phyloP scores from a whole-genome alignment of 192 early-diverging fungal genomes.

The Dissophora ornata region DNA sequence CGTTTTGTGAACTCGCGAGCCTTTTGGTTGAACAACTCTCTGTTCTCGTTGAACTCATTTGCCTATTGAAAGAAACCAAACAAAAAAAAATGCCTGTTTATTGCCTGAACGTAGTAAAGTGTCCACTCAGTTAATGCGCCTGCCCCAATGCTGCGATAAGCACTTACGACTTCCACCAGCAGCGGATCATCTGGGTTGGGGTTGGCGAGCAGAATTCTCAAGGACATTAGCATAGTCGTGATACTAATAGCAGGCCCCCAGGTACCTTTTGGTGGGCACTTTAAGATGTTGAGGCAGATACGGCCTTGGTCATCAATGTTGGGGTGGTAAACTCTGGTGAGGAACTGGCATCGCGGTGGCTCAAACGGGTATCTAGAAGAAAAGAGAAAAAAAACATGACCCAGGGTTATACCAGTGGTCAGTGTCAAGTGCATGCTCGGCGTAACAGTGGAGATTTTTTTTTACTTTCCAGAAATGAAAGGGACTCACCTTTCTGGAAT shows the following conservation, averaged over 20 bases:
- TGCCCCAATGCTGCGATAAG: not conserved
- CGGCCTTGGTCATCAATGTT: slow-evolving; percentile 83
- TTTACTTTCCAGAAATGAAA: too few species aligned
- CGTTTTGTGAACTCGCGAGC: slow-evolving; percentile 55
- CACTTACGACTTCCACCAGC: slow-evolving; percentile 70
- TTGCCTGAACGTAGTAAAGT: too few species aligned
- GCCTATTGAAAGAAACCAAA: slow-evolving; percentile 50
- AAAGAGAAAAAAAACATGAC: too few species aligned
- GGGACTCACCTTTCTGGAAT: slow-evolving; percentile 59
- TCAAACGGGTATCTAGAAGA: slow-evolving; percentile 76
- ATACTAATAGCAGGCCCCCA: slow-evolving; percentile 81
- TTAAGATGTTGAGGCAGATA: slow-evolving; percentile 80
- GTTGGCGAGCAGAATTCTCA: slow-evolving; percentile 65
- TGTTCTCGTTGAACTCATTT: slow-evolving; percentile 61
- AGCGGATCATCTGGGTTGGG: slow-evolving; percentile 85
- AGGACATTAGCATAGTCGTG: slow-evolving; percentile 66
- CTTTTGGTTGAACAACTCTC: slow-evolving; percentile 54
- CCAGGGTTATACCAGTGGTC: too few species aligned
- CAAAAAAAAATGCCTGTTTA: not conserved
- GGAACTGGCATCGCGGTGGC: slow-evolving; percentile 75
- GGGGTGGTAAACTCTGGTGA: slow-evolving; percentile 84
- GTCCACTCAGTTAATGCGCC: too few species aligned
- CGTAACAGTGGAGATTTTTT: too few species aligned
- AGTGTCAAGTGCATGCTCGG: too few species aligned
- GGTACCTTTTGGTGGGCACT: slow-evolving; percentile 65